Evolutionary conservation across 2,329 filamentous ascomycete species (phyloP), one percentile per base, ranked within the genome.

Genomic region (Neofusicoccum sp.): DNA sequence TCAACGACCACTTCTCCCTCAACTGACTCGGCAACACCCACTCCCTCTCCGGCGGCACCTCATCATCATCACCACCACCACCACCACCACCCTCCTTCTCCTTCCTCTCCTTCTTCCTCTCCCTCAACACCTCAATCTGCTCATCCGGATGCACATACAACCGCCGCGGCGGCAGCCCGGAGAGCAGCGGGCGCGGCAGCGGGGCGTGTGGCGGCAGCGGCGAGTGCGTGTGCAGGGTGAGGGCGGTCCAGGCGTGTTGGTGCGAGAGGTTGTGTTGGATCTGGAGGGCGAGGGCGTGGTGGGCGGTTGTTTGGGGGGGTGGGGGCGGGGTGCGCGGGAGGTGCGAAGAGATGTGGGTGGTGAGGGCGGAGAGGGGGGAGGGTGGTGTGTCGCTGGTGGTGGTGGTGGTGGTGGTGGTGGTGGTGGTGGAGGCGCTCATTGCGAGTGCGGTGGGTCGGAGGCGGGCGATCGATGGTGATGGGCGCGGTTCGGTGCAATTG

Each of bases 131-230:
- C 65, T 85, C 86, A 65, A 90, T 86, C 75, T 93, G 90, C 75
- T 93, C 90, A 72, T 95, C 90, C 1, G 90, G 90, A 69, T 95
- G 89, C 56, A 90, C 80, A 73, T 95, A 93, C 43, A 92, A 80
- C 47, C 87, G 84, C 45, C 84, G 82, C 0, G 90, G 89, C 1
- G 90, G 89, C 3, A 93, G 76, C 28, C 90, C 90, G 24, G 85
- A 87, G 61, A 95, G 80, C 57, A 93, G 73, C 5, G 86, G 85
- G 20, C 89, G 83, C 1, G 82, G 77, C 8, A 86, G 79, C 41
- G 73, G 69, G 3, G 64, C 65, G 61, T 34, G 53, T 9, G 68
- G 69, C 61, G 75, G 71, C 65, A 75, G 56, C 20, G 76, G 74
- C 43, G 79, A 76, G 58, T 76, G 73, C 1, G 74, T 80, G 72